Evolutionary conservation across 2,329 filamentous ascomycete species (phyloP).

Genomic region (Teratosphaeria nubilosa): DNA sequence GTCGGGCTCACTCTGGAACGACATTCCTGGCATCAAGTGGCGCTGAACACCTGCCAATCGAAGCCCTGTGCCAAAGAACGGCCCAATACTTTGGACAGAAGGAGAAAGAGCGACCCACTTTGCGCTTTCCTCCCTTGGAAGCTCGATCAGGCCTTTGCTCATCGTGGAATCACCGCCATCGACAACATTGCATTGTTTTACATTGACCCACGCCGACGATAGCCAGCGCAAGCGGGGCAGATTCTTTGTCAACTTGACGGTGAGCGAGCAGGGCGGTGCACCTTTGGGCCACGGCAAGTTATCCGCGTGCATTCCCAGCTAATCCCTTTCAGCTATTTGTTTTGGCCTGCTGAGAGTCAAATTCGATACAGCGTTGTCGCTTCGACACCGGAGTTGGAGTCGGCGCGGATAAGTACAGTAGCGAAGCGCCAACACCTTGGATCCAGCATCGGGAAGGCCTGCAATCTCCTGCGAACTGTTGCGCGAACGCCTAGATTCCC

Average conservation of each 20-base stretch:
- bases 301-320: conserved; percentile 11
- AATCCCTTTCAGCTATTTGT: conserved; percentile 12
- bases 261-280: conserved; percentile 4
- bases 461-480: conserved; percentile 30
- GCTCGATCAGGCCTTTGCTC: neutral
- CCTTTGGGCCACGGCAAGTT: conserved; percentile 7
- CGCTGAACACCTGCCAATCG: neutral
- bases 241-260: conserved; percentile 15
- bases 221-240: neutral
- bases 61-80: neutral
- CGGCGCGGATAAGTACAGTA: conserved; percentile 23
- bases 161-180: neutral
- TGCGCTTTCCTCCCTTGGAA: neutral
- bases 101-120: neutral
- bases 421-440: conserved; percentile 23
- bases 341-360: conserved; percentile 14
- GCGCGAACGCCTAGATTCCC: conserved; percentile 17
- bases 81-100: neutral
- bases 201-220: conserved; percentile 12
- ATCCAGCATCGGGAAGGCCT: conserved; percentile 22
- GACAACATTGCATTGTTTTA: conserved; percentile 11
- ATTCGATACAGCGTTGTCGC: conserved; percentile 18
- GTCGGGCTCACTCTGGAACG: conserved; percentile 5
- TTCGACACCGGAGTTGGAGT: conserved; percentile 18
- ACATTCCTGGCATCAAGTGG: conserved; percentile 2